Evolutionary conservation across 768 basidiomycete species (phyloP), one percentile per base, ranked within the genome.

Genomic region (Suillus subaureus): DNA sequence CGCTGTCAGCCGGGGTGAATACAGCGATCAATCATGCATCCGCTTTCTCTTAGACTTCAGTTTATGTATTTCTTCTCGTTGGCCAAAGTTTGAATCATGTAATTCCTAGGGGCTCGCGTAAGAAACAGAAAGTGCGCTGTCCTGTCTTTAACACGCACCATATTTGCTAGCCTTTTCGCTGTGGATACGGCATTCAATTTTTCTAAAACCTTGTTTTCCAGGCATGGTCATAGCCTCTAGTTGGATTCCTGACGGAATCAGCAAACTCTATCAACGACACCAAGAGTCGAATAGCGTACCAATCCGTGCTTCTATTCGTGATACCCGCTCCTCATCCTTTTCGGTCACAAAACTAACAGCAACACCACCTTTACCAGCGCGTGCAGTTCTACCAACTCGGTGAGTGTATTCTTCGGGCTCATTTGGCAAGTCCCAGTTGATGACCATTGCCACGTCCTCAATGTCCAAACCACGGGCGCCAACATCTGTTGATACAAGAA

Each of bases 261-360:
- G 65, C 63, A 6, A 33, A 23, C 16, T 40, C 28, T 33, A 26
- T 26, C 61, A n/a, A n/a, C n/a, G n/a, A n/a, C n/a, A 39, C 4
- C 42, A 33, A 40, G 45, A 16, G 16, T 37, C 51, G 57, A 51
- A 40, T 7, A 26, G 82, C 90, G 77, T 74, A 96, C 95, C 85
- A 66, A 98, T 96, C 21, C 94, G 87, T 42, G 86, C 84, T 78
- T 99, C 97, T 64, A 99, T 91, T 66, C 78, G 84, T 70, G 93
- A 69, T 47, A 99, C 87, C 56, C 90, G 82, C 62, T 94, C 89
- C 71, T 96, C 94, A 74, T 99, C 97, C 52, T 86, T 82, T 78
- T 99, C 97, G 2, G 97, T 97, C 61, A 99, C 92, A 73, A 99
- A 93, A 72, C 96, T 99, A 35, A 99, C 83, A 1, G 94, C 94